Evolutionary conservation across 768 basidiomycete species (phyloP).

Genomic region (Collybia nuda): DNA sequence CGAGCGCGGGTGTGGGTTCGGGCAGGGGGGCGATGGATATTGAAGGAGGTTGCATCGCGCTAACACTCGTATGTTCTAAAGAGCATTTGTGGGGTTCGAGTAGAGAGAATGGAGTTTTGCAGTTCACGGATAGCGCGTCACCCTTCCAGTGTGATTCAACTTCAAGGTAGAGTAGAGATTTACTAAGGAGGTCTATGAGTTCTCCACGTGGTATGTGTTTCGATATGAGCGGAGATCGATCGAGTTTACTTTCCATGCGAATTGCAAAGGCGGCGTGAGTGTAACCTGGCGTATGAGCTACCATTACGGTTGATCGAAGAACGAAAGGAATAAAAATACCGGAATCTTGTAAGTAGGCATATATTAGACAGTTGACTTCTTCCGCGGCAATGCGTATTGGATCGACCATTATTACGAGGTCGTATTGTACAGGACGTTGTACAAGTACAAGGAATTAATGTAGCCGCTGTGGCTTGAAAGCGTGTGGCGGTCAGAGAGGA

Average conservation of each 20-base stretch:
- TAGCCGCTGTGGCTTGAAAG: not conserved
- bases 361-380: slow-evolving; percentile 83
- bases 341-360: slow-evolving; percentile 82
- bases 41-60: slow-evolving; percentile 13
- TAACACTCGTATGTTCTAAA: slow-evolving; percentile 36
- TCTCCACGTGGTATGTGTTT: slow-evolving; percentile 82
- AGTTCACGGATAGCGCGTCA: slow-evolving; percentile 58
- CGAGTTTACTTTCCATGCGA: slow-evolving; percentile 70
- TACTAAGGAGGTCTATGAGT: slow-evolving; percentile 76
- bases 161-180: slow-evolving; percentile 78
- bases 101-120: slow-evolving; percentile 73
- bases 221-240: slow-evolving; percentile 63
- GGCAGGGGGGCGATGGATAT: slow-evolving; percentile 5
- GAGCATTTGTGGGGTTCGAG: slow-evolving; percentile 75
- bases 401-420: slow-evolving; percentile 6
- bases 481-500: not conserved
- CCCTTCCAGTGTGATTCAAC: slow-evolving; percentile 82
- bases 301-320: not conserved
- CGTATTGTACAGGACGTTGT: not conserved
- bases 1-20: slow-evolving; percentile 7
- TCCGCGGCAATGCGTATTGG: slow-evolving; percentile 72
- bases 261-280: slow-evolving; percentile 82
- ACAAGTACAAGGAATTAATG: no score
- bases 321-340: slow-evolving; percentile 39
- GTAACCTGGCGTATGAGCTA: slow-evolving; percentile 51